A percentile compares a stretch with the other conserved stretches of the same genome.
Conservation (phyloP, 1,284 basidiomycete species). For the Albatrellus sp. region DNA sequence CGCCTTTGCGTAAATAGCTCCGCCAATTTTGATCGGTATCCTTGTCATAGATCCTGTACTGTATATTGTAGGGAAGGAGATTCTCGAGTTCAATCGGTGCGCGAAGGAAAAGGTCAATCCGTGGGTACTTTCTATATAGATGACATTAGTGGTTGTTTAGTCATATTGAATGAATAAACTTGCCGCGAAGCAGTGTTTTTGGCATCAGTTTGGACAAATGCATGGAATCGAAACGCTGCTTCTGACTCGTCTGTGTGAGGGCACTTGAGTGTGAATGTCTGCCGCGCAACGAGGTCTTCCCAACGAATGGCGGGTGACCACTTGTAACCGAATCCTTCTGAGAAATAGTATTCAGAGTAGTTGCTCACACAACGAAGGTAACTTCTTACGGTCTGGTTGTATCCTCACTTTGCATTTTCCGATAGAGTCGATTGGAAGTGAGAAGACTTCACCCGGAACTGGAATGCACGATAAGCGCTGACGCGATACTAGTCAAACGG, state of each 20-base stretch:
- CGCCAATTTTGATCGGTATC: conserved; percentile 86
- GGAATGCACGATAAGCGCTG: conserved; percentile 6
- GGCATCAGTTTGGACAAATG: conserved; percentile 75
- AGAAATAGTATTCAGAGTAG: conserved; percentile 5
- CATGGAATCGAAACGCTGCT: conserved; percentile 92
- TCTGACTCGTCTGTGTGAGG: conserved; percentile 74
- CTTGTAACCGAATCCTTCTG: conserved; percentile 90
- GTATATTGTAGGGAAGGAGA: conserved; percentile 88
- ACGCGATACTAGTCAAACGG: conserved; percentile 3
- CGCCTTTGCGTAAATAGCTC: conserved; percentile 89
- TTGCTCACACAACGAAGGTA: not conserved
- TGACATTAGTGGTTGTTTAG: not conserved
- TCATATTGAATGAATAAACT: conserved; percentile 11
- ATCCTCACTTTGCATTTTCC: conserved; percentile 76
- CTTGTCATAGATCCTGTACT: conserved; percentile 96
- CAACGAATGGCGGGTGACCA: conserved; percentile 89
- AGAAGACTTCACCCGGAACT: conserved; percentile 82
- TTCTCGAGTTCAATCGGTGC: conserved; percentile 97
- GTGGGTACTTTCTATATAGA: conserved; percentile 65
- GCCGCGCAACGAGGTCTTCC: conserved; percentile 79
- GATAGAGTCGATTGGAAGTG: conserved; percentile 87
- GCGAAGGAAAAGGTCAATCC: conserved; percentile 78
- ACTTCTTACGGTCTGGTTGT: conserved; percentile 79
- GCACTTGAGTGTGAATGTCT: conserved; percentile 77
- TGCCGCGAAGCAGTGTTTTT: conserved; percentile 53